Evolutionary conservation across 2,329 filamentous ascomycete species (phyloP).

Genomic region (Incumbomyces lentus): DNA sequence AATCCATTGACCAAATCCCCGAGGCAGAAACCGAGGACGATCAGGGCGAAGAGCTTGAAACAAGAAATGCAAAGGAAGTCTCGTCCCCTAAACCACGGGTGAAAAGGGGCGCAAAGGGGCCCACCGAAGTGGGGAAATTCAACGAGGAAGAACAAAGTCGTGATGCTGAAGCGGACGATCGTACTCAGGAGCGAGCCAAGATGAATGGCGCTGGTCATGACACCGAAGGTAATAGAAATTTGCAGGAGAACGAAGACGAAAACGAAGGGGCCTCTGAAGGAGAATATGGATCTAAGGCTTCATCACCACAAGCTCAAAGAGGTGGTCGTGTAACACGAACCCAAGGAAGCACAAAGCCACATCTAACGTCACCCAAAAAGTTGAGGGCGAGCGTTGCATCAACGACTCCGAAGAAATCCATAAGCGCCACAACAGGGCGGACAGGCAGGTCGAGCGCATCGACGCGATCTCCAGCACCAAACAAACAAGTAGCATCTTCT

Average conservation of each 20-base stretch:
- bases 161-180: not conserved
- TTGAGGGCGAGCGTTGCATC: not conserved
- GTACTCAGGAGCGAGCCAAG: not conserved
- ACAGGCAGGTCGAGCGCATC: not conserved
- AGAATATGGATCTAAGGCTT: constrained; percentile 1
- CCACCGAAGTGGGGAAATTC: not conserved
- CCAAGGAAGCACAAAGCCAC: not conserved
- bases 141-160: not conserved
- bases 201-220: not conserved
- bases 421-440: not conserved
- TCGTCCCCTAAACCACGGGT: not conserved
- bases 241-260: not conserved
- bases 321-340: not conserved
- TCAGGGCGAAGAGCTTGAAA: constrained; percentile 12
- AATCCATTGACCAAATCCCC: constrained; percentile 15
- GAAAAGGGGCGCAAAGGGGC: constrained; percentile 5
- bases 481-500: not conserved
- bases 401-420: not conserved
- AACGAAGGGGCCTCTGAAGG: not conserved
- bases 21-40: constrained; percentile 19
- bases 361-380: not conserved
- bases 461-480: not conserved
- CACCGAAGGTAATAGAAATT: not conserved
- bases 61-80: constrained; percentile 9
- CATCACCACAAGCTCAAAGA: not conserved